These are phyloP conservation scores for Boletellus ananas DNA, from an alignment of 768 basidiomycete genomes.

Conservation along the genomic window DNA sequence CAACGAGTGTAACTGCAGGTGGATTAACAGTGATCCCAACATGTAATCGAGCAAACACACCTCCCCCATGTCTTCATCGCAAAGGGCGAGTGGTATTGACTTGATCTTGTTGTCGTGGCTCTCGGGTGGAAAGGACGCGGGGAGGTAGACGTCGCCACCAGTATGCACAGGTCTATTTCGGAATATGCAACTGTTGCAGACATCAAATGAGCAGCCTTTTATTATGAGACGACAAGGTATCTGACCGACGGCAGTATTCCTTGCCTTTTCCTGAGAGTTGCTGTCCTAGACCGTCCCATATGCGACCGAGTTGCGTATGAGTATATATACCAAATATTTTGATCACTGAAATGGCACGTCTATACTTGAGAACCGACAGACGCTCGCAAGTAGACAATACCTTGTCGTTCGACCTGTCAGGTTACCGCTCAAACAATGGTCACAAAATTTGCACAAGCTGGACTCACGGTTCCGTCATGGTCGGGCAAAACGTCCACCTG, in stretches of 20 bases:
- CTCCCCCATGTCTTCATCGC: constrained; percentile 46
- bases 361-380: background rate
- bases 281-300: constrained; percentile 45
- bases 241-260: constrained; percentile 52
- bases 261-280: constrained; percentile 43
- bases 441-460: background rate
- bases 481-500: constrained; percentile 46
- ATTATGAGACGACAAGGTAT: background rate
- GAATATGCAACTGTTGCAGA: constrained; percentile 41
- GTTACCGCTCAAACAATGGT: background rate
- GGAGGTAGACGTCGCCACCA: constrained; percentile 44
- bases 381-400: constrained; percentile 18
- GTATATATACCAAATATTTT: constrained; percentile 50
- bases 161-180: constrained; percentile 34
- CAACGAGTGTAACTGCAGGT: constrained; percentile 49
- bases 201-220: background rate
- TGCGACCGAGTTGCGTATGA: constrained; percentile 42
- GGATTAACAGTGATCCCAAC: background rate
- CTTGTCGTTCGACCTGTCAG: constrained; percentile 39
- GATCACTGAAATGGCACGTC: constrained; percentile 35
- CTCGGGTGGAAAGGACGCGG: constrained; percentile 49
- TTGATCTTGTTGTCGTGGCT: constrained; percentile 16
- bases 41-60: constrained; percentile 24
- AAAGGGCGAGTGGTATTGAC: constrained; percentile 30
- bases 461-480: constrained; percentile 31